These are phyloP conservation scores for Jatropha curcas DNA, from an alignment of 345 rosid genomes.

Conservation along the genomic window DNA sequence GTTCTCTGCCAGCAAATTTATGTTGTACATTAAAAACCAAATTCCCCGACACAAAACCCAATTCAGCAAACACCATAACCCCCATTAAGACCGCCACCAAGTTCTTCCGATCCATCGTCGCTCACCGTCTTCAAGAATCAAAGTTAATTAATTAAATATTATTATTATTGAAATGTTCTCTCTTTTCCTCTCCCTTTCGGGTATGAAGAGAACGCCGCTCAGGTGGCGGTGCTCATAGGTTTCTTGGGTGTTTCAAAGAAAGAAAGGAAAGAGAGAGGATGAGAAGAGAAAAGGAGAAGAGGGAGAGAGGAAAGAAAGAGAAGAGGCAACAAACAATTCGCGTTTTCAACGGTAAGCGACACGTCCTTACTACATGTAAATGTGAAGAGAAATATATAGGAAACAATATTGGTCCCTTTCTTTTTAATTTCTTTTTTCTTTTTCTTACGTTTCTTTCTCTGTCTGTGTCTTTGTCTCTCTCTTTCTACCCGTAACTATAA, in stretches of 20 bases:
- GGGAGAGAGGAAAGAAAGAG: background rate
- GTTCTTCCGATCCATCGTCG: constrained; percentile 39
- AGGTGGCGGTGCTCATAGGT: constrained; percentile 2
- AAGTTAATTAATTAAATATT: background rate
- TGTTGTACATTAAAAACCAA: constrained; percentile 60
- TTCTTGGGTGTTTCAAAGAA: background rate
- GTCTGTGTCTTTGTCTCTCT: background rate
- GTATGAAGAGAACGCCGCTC: background rate
- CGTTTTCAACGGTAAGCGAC: constrained; percentile 34
- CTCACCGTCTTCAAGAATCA: constrained; percentile 9
- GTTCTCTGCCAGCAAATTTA: constrained; percentile 55
- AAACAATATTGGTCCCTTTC: no score
- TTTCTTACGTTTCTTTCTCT: background rate
- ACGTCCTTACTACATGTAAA: background rate
- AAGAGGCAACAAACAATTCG: background rate
- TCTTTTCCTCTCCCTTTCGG: background rate
- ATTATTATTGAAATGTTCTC: no score
- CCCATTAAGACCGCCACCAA: constrained; percentile 24
- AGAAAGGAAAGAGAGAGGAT: background rate
- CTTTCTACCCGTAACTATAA: no score
- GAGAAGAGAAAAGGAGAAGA: background rate
- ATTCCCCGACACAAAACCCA: constrained; percentile 30
- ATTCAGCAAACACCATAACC: constrained; percentile 29
- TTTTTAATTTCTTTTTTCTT: background rate
- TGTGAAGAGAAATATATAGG: background rate